These are phyloP conservation scores for Suillus plorans DNA, from an alignment of 768 basidiomycete genomes.

Conservation along the genomic window DNA sequence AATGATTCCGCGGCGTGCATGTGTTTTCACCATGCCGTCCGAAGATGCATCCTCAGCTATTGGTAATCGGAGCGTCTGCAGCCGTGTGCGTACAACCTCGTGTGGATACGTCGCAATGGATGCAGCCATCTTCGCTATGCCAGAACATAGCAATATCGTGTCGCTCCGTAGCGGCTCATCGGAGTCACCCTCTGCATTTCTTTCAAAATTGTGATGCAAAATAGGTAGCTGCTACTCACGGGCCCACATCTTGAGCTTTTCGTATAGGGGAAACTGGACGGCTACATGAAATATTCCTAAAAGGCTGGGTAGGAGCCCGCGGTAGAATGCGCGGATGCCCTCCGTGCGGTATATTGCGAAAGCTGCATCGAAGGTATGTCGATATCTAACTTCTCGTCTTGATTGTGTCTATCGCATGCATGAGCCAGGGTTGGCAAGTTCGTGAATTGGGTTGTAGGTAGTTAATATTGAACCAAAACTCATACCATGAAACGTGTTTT, in stretches of 20 bases:
- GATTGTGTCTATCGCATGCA: constrained; percentile 69
- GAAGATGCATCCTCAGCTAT: constrained; percentile 58
- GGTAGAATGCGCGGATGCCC: constrained; percentile 88
- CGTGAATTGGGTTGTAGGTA: constrained; percentile 13
- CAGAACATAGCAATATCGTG: constrained; percentile 86
- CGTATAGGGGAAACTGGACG: constrained; percentile 97
- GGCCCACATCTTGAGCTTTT: constrained; percentile 82
- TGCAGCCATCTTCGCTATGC: constrained; percentile 94
- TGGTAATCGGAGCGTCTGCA: constrained; percentile 82
- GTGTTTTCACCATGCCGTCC: constrained; percentile 58
- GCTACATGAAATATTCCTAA: constrained; percentile 94
- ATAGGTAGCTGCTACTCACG: constrained; percentile 52
- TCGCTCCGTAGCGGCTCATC: constrained; percentile 29
- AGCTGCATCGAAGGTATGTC: constrained; percentile 89
- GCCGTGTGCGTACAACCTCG: constrained; percentile 96
- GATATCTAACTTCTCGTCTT: constrained; percentile 73
- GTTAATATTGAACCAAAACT: constrained; percentile 4
- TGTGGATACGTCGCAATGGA: constrained; percentile 96
- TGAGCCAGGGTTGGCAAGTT: neutral
- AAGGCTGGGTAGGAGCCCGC: constrained; percentile 89
- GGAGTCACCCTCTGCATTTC: constrained; percentile 29
- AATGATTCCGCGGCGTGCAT: constrained; percentile 64
- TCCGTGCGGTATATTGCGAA: constrained; percentile 87
- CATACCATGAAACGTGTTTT: constrained; percentile 98
- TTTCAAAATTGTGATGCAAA: constrained; percentile 15